Evolutionary conservation across 2,329 filamentous ascomycete genomes (phyloP).

Genomic region (Ascocoryne sarcoides): DNA sequence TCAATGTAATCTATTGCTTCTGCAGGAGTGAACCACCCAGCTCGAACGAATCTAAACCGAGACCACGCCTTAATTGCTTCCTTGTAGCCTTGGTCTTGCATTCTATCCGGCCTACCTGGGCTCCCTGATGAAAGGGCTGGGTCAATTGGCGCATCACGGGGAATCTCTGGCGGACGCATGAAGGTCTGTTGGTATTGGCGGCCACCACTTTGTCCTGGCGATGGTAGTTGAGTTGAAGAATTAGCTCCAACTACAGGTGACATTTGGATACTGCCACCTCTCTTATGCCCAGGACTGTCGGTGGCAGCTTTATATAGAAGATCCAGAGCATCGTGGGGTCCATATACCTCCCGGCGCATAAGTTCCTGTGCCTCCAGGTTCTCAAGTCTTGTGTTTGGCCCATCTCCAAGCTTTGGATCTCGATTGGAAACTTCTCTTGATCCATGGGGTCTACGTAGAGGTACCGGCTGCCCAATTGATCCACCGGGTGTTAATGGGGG

Average conservation of each 20-base stretch:
- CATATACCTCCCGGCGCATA: constrained; percentile 69
- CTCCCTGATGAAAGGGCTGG: constrained; percentile 18
- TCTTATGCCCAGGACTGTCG: constrained; percentile 36
- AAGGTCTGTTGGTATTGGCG: constrained; percentile 16
- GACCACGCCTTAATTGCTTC: constrained; percentile 83
- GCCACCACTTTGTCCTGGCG: constrained; percentile 12
- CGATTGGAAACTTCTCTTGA: constrained; percentile 28
- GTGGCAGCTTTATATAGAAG: constrained; percentile 81
- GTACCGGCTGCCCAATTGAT: constrained; percentile 55
- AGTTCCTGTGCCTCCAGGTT: constrained; percentile 57
- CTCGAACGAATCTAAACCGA: constrained; percentile 86
- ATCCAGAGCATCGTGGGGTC: constrained; percentile 86
- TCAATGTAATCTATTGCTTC: constrained; percentile 92
- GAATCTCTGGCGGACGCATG: constrained; percentile 14
- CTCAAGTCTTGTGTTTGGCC: constrained; percentile 53
- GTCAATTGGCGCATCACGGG: constrained; percentile 22
- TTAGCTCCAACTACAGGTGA: constrained; percentile 19
- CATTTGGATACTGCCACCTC: constrained; percentile 19
- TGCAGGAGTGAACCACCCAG: constrained; percentile 89
- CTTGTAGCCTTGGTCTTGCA: constrained; percentile 46
- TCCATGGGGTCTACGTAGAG: constrained; percentile 51
- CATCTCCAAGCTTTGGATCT: constrained; percentile 34
- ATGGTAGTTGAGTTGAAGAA: constrained; percentile 9
- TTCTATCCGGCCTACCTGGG: constrained; percentile 9
- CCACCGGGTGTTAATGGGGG: constrained; percentile 56